A percentile compares a stretch with the other conserved stretches of the same genome.
phyloP scores from a whole-genome alignment of 768 basidiomycete genomes.

The Strobilomyces dryophilus region DNA sequence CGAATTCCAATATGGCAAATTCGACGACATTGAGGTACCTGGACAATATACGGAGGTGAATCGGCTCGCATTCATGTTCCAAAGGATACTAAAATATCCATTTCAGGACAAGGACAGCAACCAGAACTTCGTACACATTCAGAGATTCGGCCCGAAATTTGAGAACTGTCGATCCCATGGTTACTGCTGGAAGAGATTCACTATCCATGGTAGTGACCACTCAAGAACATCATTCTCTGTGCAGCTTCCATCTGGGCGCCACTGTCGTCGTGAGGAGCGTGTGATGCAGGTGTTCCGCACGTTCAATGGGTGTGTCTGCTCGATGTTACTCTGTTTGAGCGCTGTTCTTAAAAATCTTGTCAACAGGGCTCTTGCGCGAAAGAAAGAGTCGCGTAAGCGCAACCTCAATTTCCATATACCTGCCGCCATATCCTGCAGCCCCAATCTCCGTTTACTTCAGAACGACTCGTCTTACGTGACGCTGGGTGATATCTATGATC shows the following conservation, averaged over 20 bases:
- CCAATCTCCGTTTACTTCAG: conserved; percentile 80
- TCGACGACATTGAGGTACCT: conserved; percentile 97
- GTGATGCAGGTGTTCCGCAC: conserved; percentile 91
- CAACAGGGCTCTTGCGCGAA: conserved; percentile 72
- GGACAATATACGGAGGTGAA: conserved; percentile 95
- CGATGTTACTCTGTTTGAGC: background rate
- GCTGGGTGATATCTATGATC: conserved; percentile 91
- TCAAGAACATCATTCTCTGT: conserved; percentile 87
- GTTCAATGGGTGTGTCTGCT: conserved; percentile 72
- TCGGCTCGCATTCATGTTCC: background rate
- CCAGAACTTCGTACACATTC: conserved; percentile 85
- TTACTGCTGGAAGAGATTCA: conserved; percentile 85
- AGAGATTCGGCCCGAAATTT: conserved; percentile 85
- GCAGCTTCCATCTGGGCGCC: conserved; percentile 81
- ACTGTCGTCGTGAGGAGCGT: conserved; percentile 88
- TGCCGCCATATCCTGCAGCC: conserved; percentile 78
- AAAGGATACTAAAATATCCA: conserved; percentile 6
- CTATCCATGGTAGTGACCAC: conserved; percentile 86
- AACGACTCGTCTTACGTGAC: conserved; percentile 89
- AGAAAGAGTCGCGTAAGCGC: conserved; percentile 91
- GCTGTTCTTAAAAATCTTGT: conserved; percentile 1
- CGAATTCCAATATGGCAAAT: conserved; percentile 96
- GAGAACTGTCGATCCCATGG: conserved; percentile 88
- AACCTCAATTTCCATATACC: conserved; percentile 92
- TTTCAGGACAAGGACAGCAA: conserved; percentile 90